phyloP scores from a whole-genome alignment of 208 protist genomes.

The Crithidia expoeki region DNA sequence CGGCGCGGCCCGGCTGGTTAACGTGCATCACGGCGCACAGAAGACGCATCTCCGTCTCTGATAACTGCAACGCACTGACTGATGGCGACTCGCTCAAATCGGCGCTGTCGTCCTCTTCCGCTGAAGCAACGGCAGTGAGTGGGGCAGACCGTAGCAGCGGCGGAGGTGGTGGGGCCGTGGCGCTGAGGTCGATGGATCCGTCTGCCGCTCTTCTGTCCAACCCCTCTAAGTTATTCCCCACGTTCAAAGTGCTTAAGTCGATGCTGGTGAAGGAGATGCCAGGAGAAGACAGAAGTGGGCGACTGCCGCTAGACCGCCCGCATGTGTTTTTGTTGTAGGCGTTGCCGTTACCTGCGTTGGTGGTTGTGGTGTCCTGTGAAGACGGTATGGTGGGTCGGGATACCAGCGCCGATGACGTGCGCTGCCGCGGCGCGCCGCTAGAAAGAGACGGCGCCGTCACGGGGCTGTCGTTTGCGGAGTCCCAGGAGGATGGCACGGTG shows the following conservation, averaged over 20 bases:
- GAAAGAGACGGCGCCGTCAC: conserved; percentile 12
- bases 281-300: conserved; percentile 11
- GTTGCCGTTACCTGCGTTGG: not conserved
- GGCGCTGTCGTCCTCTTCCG: not conserved
- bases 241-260: conserved; percentile 6
- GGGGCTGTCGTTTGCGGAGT: not conserved
- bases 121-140: not conserved
- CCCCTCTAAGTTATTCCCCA: not conserved
- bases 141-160: not conserved
- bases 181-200: not conserved
- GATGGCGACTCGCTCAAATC: conserved; percentile 12
- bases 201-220: not conserved
- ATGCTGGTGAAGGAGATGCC: conserved; percentile 14
- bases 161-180: conserved; percentile 4
- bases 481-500: not conserved
- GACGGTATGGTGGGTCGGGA: not conserved
- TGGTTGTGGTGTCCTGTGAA: not conserved
- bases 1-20: not conserved
- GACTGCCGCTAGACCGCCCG: conserved; percentile 9
- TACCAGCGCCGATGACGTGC: not conserved
- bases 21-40: conserved; percentile 30
- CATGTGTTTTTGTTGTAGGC: no score
- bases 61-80: conserved; percentile 11
- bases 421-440: conserved; percentile 10
- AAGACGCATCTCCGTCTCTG: conserved; percentile 32